Evolutionary conservation across 2,329 filamentous ascomycete genomes (phyloP), one percentile per base, ranked within the genome.

Genomic region (Dissoconium aciculare): DNA sequence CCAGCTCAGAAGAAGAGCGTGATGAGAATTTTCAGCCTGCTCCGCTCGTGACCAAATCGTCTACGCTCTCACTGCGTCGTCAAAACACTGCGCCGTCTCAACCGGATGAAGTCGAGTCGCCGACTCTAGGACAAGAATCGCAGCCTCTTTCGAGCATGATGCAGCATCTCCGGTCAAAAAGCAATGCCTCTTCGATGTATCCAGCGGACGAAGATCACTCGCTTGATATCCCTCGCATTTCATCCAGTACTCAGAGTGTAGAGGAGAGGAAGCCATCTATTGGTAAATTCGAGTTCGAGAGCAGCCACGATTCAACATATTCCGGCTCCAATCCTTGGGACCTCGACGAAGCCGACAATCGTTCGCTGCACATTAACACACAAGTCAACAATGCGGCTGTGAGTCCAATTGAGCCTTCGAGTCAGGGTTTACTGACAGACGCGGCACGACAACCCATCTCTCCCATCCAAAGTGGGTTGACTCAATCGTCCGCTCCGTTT

Each of bases 151-250:
- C 77, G 30, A 47, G 46, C 27, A 46, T 54, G 45, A 44, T 55
- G 29, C 50, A 85, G 38, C 89, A 95, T 60, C 60, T 95, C 24
- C 74, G 89, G 30, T 73, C 73, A 17, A 73, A 77, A 40, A 95
- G 87, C 56, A 77, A 76, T 35, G 68, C 73, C 10, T 95, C 87
- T 1, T 91, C 83, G 0, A 65, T 89, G 15, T 83, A 82, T 32
- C 55, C 46, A 4, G 31, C 35, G 8, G 47, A 54, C 15, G 48
- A 55, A 71, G 37, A 44, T 2, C 36, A 46, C 5, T 17, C 45
- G 14, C 47, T 43, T 4, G 41, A 42, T 8, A 33, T 39, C 31
- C 41, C 41, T 3, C 40, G 33, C 39, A 43, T 26, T 11, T 30
- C 32, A 15, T 41, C 33, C 21, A 43, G 8, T 8, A n/a, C n/a